phyloP scores from a whole-genome alignment of 148 eudicot genomes.

The Spergularia marina region DNA sequence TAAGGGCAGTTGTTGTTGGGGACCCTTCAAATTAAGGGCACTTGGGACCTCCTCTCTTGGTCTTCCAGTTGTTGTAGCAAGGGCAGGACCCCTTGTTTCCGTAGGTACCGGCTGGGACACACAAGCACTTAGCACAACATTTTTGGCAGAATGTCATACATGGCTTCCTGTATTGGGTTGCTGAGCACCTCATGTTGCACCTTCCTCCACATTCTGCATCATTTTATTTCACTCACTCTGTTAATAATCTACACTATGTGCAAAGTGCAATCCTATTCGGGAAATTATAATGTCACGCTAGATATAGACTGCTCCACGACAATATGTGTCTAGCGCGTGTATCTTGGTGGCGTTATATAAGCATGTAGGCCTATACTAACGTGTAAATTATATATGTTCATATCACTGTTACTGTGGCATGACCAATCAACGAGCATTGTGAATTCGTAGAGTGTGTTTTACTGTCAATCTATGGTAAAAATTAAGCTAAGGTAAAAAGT shows the following conservation, averaged over 20 bases:
- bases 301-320: no score
- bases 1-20: neutral
- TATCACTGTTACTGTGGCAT: no score
- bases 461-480: no score
- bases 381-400: no score
- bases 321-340: neutral
- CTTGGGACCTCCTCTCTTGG: conserved; percentile 57
- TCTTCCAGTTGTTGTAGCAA: conserved; percentile 66
- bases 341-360: neutral
- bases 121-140: conserved; percentile 48
- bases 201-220: conserved; percentile 40
- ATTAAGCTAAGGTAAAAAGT: neutral
- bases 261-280: no score
- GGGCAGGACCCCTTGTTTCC: conserved; percentile 63
- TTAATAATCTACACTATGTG: no score
- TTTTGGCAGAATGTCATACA: conserved; percentile 50
- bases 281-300: no score
- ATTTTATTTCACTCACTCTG: neutral
- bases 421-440: no score
- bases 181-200: conserved; percentile 45
- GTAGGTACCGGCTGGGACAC: conserved; percentile 60
- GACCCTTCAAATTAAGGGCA: conserved; percentile 36
- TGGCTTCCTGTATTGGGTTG: conserved; percentile 43
- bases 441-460: no score
- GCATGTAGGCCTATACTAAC: no score